Conservation (phyloP, 768 basidiomycete species). For the Phaffia australis region DNA sequence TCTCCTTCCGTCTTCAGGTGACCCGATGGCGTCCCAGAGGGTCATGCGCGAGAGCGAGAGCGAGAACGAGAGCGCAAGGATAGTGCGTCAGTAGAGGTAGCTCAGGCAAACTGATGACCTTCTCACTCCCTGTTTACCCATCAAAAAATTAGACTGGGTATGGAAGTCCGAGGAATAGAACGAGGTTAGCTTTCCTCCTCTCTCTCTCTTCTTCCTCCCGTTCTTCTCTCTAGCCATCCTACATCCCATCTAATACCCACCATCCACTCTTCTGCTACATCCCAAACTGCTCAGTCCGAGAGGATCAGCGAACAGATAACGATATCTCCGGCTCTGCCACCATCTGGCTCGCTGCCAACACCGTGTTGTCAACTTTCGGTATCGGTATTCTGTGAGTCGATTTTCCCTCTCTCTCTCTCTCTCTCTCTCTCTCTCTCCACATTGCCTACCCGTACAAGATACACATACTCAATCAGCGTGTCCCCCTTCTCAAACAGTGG, state of each 20-base stretch:
- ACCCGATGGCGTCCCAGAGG: no score
- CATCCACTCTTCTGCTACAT: no score
- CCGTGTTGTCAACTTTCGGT: conserved; percentile 23
- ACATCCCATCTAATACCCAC: neutral
- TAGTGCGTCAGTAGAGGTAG: neutral
- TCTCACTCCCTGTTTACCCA: neutral
- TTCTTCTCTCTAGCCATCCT: neutral
- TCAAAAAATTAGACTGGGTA: neutral
- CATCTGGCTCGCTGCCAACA: conserved; percentile 20
- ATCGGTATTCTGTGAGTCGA: conserved; percentile 19
- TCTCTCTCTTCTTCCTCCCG: conserved; percentile 1
- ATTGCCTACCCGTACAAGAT: no score
- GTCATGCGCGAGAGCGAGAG: neutral
- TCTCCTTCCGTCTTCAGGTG: neutral
- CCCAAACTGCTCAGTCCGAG: neutral
- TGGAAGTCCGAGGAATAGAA: conserved; percentile 24
- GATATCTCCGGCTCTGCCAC: neutral
- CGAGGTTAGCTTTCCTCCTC: neutral
- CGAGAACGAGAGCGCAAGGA: neutral
- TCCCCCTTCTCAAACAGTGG: neutral
- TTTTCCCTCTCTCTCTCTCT: neutral
- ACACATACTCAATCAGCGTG: no score
- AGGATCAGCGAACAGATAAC: no score
- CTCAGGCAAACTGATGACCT: neutral
- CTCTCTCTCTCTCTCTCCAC: neutral